Base-by-base conservation (phyloP, 768 basidiomycete genomes). In the Hortiboletus campestris region DNA sequence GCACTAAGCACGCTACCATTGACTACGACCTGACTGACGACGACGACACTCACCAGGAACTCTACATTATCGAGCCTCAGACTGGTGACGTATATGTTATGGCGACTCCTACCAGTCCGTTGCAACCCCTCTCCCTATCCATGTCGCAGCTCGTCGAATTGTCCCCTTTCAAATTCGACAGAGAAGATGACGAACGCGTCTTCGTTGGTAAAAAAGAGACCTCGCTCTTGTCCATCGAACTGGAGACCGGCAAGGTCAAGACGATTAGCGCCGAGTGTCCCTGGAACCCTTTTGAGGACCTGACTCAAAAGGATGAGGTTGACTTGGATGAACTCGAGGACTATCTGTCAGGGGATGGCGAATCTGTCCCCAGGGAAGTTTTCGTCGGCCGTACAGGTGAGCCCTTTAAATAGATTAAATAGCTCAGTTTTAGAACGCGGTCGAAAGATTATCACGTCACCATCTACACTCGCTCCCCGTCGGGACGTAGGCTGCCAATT, bases 151-250 rank as follows among this genome's bases (percentile, higher is more conserved):
- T 99, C 59, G 94, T 98, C 64, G 91, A 96, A 61, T 75, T 91
- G 70, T 94, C 84, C 2, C 87, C 88, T 0, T 86, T 95, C 46
- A 91, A 87, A 19, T 95, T 96, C 70, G 64, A 71, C 46, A 61
- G 61, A 31, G 70, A 70, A 12, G 85, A 83, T 7, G 83, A 84
- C 46, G 76, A 75, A 11, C 82, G 89, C 36, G 79, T 91, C 19
- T 99, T 99, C 67, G 86, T 94, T 3, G 96, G 94, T 10, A 83
- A 84, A 68, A 97, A 97, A 73, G 89, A 94, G 70, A 95, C 94
- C 0, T 91, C 90, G 0, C 72, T 92, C 41, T 63, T 92, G 32
- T 70, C 89, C 45, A 75, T 92, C 3, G 87, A 91, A 63, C 70
- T 93, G 49, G 85, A 89, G 68, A 91, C 91, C 0, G 93, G 93